Conservation (phyloP, 345 rosid species). For the Sonneratia alba region DNA sequence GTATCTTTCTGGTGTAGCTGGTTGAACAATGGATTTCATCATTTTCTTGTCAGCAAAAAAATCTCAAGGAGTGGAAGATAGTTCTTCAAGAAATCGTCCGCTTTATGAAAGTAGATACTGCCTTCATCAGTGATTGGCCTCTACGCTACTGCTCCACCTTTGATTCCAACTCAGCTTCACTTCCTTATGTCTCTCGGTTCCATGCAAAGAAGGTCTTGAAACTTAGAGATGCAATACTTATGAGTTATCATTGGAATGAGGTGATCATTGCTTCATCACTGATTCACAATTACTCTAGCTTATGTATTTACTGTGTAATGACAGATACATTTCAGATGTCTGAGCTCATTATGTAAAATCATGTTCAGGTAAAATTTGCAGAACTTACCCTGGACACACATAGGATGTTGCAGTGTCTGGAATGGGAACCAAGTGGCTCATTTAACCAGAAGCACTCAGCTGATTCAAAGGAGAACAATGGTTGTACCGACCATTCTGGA, state of each 20-base stretch:
- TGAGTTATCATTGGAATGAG: slow-evolving; percentile 82
- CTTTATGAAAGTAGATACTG: slow-evolving; percentile 44
- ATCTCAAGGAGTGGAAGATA: slow-evolving; percentile 82
- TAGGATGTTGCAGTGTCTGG: slow-evolving; percentile 93
- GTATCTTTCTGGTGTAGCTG: neutral
- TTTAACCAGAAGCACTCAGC: slow-evolving; percentile 47
- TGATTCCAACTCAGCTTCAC: slow-evolving; percentile 71
- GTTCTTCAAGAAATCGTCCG: slow-evolving; percentile 75
- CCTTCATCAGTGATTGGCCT: slow-evolving; percentile 47
- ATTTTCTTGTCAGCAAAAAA: slow-evolving; percentile 48
- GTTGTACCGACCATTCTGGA: slow-evolving; percentile 51
- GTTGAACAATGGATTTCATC: neutral
- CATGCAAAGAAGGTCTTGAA: slow-evolving; percentile 77
- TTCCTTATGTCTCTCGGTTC: slow-evolving; percentile 59
- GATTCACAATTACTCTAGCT: neutral
- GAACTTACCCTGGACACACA: slow-evolving; percentile 82
- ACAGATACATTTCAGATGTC: neutral
- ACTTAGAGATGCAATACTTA: slow-evolving; percentile 70
- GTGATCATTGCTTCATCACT: slow-evolving; percentile 21
- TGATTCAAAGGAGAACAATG: slow-evolving; percentile 67
- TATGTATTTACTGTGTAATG: neutral
- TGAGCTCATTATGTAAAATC: slow-evolving; percentile 10
- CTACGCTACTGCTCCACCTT: slow-evolving; percentile 55
- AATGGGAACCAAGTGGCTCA: slow-evolving; percentile 90
- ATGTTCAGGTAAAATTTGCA: slow-evolving; percentile 79